Percentiles rank a stretch among this genome's conserved stretches.
These are phyloP conservation scores for Phoma sp. DNA, from an alignment of 2,329 filamentous ascomycete genomes.

Conservation along the genomic window DNA sequence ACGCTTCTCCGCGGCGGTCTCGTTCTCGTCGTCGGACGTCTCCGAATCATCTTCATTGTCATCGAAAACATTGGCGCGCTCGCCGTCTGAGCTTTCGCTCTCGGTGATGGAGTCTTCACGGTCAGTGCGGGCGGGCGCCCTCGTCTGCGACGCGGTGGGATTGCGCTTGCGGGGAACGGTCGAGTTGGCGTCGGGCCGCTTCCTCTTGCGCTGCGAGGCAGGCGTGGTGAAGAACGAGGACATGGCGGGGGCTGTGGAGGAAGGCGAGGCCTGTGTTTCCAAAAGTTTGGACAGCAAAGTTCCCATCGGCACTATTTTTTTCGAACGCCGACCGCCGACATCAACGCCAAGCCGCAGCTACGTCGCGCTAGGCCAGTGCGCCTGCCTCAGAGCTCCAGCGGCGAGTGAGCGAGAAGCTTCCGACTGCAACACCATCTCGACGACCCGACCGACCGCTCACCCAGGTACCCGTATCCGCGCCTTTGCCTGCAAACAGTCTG, in stretches of 20 bases:
- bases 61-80: conserved; percentile 52
- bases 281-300: neutral
- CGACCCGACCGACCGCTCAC: conserved; percentile 1
- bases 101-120: conserved; percentile 86
- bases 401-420: conserved; percentile 28
- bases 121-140: conserved; percentile 52
- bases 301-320: conserved; percentile 27
- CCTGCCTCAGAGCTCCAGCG: conserved; percentile 33
- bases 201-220: conserved; percentile 87
- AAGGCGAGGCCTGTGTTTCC: conserved; percentile 14
- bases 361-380: conserved; percentile 26
- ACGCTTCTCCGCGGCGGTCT: conserved; percentile 89
- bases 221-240: conserved; percentile 96
- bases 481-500: neutral
- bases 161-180: conserved; percentile 68
- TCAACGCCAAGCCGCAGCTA: conserved; percentile 12
- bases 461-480: neutral
- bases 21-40: conserved; percentile 76
- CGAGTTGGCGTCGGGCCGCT: conserved; percentile 64
- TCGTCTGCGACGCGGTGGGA: conserved; percentile 53
- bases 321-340: conserved; percentile 31
- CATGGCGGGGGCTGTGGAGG: conserved; percentile 31
- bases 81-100: conserved; percentile 75
- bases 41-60: conserved; percentile 53
- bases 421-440: conserved; percentile 13